Percentiles rank a stretch among this genome's conserved stretches.
Conservation (phyloP, 1,139 yeast species). For the Yamadazyma diddensiae region DNA sequence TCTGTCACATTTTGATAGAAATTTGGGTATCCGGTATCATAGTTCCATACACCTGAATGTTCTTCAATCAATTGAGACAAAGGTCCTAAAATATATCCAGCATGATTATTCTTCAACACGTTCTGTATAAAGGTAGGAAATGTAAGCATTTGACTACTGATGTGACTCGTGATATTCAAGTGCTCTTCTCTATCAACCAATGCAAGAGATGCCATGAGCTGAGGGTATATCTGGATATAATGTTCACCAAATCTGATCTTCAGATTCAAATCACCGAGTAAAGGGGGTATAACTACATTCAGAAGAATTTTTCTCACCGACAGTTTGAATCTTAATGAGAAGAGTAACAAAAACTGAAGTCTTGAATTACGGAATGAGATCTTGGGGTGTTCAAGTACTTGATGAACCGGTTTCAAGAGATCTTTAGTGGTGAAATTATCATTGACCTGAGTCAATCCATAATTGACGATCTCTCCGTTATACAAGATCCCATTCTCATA, state of each 20-base stretch:
- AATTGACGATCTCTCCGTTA: conserved; percentile 25
- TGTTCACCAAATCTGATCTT: conserved; percentile 53
- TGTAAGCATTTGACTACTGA: conserved; percentile 61
- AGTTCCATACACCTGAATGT: conserved; percentile 25
- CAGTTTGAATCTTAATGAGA: conserved; percentile 58
- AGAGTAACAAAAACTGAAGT: conserved; percentile 49
- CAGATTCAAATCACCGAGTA: conserved; percentile 45
- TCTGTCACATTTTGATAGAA: conserved; percentile 23
- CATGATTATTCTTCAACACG: conserved; percentile 34
- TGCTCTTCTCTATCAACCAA: conserved; percentile 65
- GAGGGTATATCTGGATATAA: conserved; percentile 54
- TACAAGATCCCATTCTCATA: conserved; percentile 32
- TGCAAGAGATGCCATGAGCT: conserved; percentile 45
- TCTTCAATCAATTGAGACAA: conserved; percentile 45
- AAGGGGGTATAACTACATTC: conserved; percentile 48
- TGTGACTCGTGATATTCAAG: conserved; percentile 49
- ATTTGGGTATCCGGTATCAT: conserved; percentile 28
- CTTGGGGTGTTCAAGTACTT: conserved; percentile 12
- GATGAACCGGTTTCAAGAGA: conserved; percentile 15
- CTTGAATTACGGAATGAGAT: conserved; percentile 33
- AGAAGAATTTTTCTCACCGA: conserved; percentile 44
- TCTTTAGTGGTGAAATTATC: conserved; percentile 12
- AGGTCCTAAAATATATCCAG: conserved; percentile 47
- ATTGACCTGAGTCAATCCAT: conserved; percentile 18
- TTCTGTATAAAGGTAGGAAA: conserved; percentile 55